A percentile compares a stretch with the other conserved stretches of the same genome.
These are phyloP conservation scores for Bryoerythrophyllum caledonicum DNA, from an alignment of 225 moss, liverwort and hornwort species.

Conservation along the genomic window DNA sequence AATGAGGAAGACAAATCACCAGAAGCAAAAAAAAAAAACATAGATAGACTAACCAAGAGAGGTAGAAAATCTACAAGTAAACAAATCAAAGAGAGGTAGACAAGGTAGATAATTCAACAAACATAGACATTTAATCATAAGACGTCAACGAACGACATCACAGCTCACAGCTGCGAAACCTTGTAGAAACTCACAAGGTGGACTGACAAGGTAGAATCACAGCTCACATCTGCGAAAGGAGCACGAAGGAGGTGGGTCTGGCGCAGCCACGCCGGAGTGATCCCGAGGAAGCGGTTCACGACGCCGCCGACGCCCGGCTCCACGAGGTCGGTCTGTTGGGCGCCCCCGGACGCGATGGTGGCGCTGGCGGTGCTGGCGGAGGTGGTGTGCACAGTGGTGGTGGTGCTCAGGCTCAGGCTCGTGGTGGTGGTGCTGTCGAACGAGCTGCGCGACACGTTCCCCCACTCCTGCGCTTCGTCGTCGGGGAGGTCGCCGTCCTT, in stretches of 20 bases:
- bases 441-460: slow-evolving; percentile 86
- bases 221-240: slow-evolving; percentile 39
- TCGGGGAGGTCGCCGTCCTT: slow-evolving; percentile 94
- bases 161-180: too few relatives aligned
- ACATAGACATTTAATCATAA: too few relatives aligned
- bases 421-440: slow-evolving; percentile 96
- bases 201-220: too few relatives aligned
- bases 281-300: slow-evolving; percentile 68
- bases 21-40: too few relatives aligned
- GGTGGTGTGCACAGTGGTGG: slow-evolving; percentile 82
- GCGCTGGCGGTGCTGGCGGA: slow-evolving; percentile 85
- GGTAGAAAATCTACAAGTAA: too few relatives aligned
- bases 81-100: too few relatives aligned
- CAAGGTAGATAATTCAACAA: too few relatives aligned
- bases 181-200: too few relatives aligned
- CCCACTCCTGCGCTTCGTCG: slow-evolving; percentile 95
- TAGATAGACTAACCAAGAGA: too few relatives aligned
- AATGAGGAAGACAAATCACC: too few relatives aligned
- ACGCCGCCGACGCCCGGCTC: slow-evolving; percentile 80
- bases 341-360: slow-evolving; percentile 51
- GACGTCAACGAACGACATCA: too few relatives aligned
- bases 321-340: slow-evolving; percentile 41
- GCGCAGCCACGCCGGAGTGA: slow-evolving; percentile 70
- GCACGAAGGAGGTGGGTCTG: slow-evolving; percentile 61
- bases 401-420: slow-evolving; percentile 84